Evolutionary conservation across 1,139 yeast genomes (phyloP).

Genomic region (Suhomyces coccinellae): DNA sequence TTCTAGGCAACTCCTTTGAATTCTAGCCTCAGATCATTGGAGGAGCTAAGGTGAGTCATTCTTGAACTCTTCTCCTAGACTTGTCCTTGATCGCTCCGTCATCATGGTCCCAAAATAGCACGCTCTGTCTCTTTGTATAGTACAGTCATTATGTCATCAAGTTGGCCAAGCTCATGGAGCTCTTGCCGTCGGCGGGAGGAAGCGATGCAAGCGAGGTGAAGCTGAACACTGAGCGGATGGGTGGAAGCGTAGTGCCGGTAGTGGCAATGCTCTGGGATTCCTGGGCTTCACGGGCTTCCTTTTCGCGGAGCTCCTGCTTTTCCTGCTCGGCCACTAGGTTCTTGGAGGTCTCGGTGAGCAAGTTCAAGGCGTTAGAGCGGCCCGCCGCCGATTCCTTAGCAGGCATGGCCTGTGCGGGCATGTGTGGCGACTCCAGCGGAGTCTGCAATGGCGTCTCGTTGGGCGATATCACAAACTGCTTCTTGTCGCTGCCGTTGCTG

Average conservation of each 20-base stretch:
- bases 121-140: background rate
- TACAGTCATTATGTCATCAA: constrained; percentile 14
- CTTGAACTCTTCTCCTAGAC: no score
- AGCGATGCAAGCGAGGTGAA: constrained; percentile 21
- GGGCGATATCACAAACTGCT: constrained; percentile 30
- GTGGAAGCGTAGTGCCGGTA: constrained; percentile 46
- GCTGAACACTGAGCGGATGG: constrained; percentile 43
- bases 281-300: background rate
- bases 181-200: constrained; percentile 14
- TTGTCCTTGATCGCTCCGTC: no score
- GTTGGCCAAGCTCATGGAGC: constrained; percentile 18
- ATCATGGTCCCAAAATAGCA: no score
- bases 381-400: background rate
- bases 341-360: constrained; percentile 24
- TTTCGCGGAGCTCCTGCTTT: constrained; percentile 4
- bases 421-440: constrained; percentile 46
- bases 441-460: constrained; percentile 45
- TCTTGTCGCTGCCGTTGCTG: constrained; percentile 6
- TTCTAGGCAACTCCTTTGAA: no score
- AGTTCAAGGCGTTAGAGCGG: constrained; percentile 16
- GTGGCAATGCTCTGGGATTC: constrained; percentile 34
- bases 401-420: constrained; percentile 25
- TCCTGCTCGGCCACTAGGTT: constrained; percentile 22
- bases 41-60: no score
- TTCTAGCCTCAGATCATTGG: no score